A percentile compares a stretch with the other conserved stretches of the same genome.
These are phyloP conservation scores for Saraca asoca DNA, from an alignment of 331 rosid genomes.

Conservation along the genomic window DNA sequence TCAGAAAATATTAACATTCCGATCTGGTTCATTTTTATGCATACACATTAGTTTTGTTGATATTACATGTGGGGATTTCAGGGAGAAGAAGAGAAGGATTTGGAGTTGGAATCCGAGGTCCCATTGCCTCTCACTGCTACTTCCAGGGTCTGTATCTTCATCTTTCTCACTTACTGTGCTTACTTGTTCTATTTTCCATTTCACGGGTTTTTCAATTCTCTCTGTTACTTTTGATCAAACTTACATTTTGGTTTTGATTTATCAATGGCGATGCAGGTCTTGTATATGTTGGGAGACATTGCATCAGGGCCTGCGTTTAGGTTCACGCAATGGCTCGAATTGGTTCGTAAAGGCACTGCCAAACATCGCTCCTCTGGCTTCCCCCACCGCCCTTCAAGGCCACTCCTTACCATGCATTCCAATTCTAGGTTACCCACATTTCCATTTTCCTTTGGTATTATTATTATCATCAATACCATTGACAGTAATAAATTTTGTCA, in stretches of 20 bases:
- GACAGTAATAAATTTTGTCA: no score
- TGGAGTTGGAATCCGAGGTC: slow-evolving; percentile 52
- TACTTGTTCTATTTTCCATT: background rate
- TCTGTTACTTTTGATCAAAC: no score
- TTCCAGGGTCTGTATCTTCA: slow-evolving; percentile 62
- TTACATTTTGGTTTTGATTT: no score
- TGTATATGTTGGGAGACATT: slow-evolving; percentile 93
- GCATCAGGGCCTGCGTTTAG: slow-evolving; percentile 83
- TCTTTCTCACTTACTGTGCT: background rate
- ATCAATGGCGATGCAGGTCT: slow-evolving; percentile 48
- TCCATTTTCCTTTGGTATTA: background rate
- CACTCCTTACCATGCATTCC: slow-evolving; percentile 44
- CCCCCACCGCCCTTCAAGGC: slow-evolving; percentile 52
- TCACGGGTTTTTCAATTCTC: no score
- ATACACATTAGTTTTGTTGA: background rate
- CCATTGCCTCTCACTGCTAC: slow-evolving; percentile 82
- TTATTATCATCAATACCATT: no score
- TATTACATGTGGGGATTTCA: slow-evolving; percentile 50
- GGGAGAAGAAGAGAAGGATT: slow-evolving; percentile 50
- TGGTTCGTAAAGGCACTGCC: slow-evolving; percentile 84
- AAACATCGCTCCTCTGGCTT: slow-evolving; percentile 67
- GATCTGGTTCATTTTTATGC: no score
- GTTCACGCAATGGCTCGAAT: slow-evolving; percentile 91
- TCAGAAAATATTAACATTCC: background rate
- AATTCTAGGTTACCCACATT: slow-evolving; percentile 48